phyloP scores from a whole-genome alignment of 148 eudicot species.

The Vaccinium myrtillus region DNA sequence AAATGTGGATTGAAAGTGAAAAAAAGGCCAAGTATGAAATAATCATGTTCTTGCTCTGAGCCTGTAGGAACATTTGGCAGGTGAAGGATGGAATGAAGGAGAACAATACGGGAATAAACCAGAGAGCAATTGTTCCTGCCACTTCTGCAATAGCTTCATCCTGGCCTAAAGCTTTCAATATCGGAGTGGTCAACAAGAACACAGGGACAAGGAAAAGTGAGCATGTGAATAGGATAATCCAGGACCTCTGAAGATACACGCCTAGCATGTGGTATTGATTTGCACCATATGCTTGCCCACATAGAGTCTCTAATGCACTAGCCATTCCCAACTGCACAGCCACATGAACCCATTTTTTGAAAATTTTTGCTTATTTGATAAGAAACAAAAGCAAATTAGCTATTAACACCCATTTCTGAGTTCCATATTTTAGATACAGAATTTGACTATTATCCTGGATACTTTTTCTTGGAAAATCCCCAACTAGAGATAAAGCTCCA shows the following conservation, averaged over 20 bases:
- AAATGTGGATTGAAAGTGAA: constrained; percentile 17
- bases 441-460: neutral
- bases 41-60: constrained; percentile 18
- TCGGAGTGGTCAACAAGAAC: constrained; percentile 6
- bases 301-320: constrained; percentile 38
- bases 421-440: neutral
- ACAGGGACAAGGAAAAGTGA: constrained; percentile 4
- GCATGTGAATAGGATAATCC: neutral
- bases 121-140: neutral
- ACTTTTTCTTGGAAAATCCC: neutral
- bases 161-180: constrained; percentile 12
- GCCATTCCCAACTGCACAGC: constrained; percentile 38
- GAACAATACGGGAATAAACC: constrained; percentile 7
- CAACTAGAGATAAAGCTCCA: neutral
- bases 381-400: neutral
- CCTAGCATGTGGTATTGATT: constrained; percentile 36
- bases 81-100: constrained; percentile 12
- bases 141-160: constrained; percentile 9
- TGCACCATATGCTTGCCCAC: constrained; percentile 49
- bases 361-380: neutral
- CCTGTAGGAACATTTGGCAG: constrained; percentile 18
- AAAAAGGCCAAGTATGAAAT: constrained; percentile 16
- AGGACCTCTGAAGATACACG: constrained; percentile 31
- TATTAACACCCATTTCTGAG: neutral
- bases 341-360: neutral